phyloP scores from a whole-genome alignment of 2,329 filamentous ascomycete genomes.

The Sordariomycetes sp. region DNA sequence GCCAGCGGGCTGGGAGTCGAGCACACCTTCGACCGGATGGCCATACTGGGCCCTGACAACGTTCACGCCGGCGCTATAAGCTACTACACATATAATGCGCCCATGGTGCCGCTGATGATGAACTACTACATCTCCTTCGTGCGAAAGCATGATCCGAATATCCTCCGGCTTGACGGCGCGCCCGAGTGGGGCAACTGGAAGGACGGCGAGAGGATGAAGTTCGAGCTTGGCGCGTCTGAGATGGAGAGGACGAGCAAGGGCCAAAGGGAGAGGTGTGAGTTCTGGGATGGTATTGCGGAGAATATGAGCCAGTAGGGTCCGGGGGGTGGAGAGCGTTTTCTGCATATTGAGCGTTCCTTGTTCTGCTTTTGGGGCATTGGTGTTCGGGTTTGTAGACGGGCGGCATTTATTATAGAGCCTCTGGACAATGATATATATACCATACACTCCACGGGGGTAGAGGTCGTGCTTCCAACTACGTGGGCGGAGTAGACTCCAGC shows the following conservation, averaged over 20 bases:
- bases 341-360: background rate
- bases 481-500: no score
- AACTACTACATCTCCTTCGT: slow-evolving; percentile 40
- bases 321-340: background rate
- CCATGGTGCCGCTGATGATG: slow-evolving; percentile 34
- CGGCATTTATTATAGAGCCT: background rate
- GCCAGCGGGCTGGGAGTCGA: slow-evolving; percentile 32
- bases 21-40: slow-evolving; percentile 35
- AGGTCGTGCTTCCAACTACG: no score
- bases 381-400: background rate
- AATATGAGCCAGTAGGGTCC: slow-evolving; percentile 9
- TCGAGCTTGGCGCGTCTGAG: slow-evolving; percentile 24
- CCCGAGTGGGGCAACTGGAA: slow-evolving; percentile 32
- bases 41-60: slow-evolving; percentile 32
- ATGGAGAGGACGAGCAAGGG: slow-evolving; percentile 23
- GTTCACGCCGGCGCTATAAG: slow-evolving; percentile 18
- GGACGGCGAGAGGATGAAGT: slow-evolving; percentile 18
- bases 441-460: background rate
- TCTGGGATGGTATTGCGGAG: slow-evolving; percentile 25
- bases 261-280: slow-evolving; percentile 19
- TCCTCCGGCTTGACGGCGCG: slow-evolving; percentile 17
- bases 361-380: background rate
- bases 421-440: background rate
- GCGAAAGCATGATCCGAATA: slow-evolving; percentile 30
- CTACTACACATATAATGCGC: slow-evolving; percentile 32